These are phyloP conservation scores for Fusarium sp. DNA, from an alignment of 2,329 filamentous ascomycete species.

Conservation along the genomic window DNA sequence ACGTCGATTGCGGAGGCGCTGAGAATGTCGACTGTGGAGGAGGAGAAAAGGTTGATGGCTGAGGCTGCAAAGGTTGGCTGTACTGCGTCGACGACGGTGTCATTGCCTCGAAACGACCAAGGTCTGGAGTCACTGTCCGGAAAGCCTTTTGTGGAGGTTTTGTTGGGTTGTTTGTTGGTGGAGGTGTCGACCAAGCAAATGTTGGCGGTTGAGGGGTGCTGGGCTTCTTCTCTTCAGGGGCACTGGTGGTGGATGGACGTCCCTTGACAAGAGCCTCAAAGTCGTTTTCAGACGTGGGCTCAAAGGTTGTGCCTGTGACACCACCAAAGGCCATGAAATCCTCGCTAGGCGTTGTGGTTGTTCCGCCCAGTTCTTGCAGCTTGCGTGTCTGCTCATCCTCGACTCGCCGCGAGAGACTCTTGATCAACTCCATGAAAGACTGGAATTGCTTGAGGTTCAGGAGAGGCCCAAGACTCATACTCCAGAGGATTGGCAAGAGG, in stretches of 20 bases:
- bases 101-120: slow-evolving; percentile 64
- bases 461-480: slow-evolving; percentile 88
- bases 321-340: slow-evolving; percentile 79
- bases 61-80: slow-evolving; percentile 68
- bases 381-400: slow-evolving; percentile 92
- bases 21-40: slow-evolving; percentile 11
- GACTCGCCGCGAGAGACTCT: slow-evolving; percentile 79
- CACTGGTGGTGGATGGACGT: slow-evolving; percentile 45
- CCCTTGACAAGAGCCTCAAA: slow-evolving; percentile 94
- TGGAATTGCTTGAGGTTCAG: slow-evolving; percentile 90
- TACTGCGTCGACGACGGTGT: slow-evolving; percentile 71
- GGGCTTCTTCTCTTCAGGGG: slow-evolving; percentile 34
- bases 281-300: slow-evolving; percentile 70
- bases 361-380: slow-evolving; percentile 81
- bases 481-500: slow-evolving; percentile 89
- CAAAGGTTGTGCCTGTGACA: slow-evolving; percentile 69
- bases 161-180: slow-evolving; percentile 52
- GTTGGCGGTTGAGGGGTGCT: slow-evolving; percentile 57
- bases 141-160: slow-evolving; percentile 51
- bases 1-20: slow-evolving; percentile 38
- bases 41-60: neutral
- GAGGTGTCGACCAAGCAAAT: slow-evolving; percentile 74
- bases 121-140: slow-evolving; percentile 69
- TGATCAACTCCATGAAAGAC: slow-evolving; percentile 89
- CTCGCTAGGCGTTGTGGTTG: slow-evolving; percentile 63